Evolutionary conservation across 768 basidiomycete genomes (phyloP).

Genomic region (Trametes cinnabarina): DNA sequence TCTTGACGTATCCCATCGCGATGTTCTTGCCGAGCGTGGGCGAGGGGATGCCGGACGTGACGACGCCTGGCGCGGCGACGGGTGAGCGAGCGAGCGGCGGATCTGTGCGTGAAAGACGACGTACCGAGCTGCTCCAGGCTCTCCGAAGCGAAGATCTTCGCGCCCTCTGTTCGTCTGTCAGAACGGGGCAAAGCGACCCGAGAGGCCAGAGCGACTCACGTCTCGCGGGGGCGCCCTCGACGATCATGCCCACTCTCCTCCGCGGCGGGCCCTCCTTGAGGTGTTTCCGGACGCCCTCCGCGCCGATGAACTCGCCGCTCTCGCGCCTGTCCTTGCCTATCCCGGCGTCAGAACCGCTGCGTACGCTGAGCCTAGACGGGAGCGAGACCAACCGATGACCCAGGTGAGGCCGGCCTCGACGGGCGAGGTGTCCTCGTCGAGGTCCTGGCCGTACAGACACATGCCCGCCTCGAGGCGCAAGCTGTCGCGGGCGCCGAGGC

Average conservation of each 20-base stretch:
- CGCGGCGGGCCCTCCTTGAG: constrained; percentile 76
- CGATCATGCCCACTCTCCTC: constrained; percentile 76
- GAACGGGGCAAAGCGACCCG: constrained; percentile 29
- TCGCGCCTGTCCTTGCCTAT: constrained; percentile 82
- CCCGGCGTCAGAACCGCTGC: neutral
- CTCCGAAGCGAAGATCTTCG: constrained; percentile 62
- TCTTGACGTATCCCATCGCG: constrained; percentile 89
- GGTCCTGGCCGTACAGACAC: constrained; percentile 93
- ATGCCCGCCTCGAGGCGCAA: constrained; percentile 95
- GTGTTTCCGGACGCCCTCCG: constrained; percentile 67
- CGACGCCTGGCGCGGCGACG: constrained; percentile 44
- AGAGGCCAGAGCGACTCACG: constrained; percentile 48
- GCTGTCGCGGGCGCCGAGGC: constrained; percentile 90
- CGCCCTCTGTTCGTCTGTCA: constrained; percentile 57
- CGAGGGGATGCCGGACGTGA: constrained; percentile 96
- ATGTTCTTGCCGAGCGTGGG: constrained; percentile 89
- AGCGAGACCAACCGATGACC: constrained; percentile 72
- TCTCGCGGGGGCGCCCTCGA: constrained; percentile 85
- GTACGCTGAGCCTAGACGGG: neutral
- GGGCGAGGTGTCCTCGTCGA: constrained; percentile 82
- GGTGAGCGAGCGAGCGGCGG: neutral
- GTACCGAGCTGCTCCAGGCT: constrained; percentile 59
- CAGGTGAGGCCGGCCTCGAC: constrained; percentile 90
- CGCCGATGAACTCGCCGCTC: constrained; percentile 73
- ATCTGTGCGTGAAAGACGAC: constrained; percentile 23